Conservation (phyloP, 257 asterid species). For the Przewalskia tangutica region DNA sequence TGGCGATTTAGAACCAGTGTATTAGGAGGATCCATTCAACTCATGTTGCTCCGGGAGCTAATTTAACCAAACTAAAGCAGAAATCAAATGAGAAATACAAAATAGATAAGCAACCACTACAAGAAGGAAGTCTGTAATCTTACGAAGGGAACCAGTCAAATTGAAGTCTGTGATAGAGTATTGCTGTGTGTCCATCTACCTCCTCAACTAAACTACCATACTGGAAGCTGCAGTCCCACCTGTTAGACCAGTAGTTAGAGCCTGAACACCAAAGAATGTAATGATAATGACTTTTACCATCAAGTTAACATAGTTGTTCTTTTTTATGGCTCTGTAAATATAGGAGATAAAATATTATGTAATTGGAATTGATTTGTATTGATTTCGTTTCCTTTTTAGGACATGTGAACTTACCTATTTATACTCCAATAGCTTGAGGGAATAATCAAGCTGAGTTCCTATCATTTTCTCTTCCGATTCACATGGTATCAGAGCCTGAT, state of each 20-base stretch:
- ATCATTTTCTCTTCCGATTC: too few relatives aligned
- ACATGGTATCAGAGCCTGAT: too few relatives aligned
- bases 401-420: too few relatives aligned
- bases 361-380: too few relatives aligned
- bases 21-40: not conserved
- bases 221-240: constrained; percentile 93
- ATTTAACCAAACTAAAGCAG: not conserved
- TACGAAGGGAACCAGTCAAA: constrained; percentile 91
- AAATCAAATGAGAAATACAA: not conserved
- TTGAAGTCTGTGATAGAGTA: constrained; percentile 88
- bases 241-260: constrained; percentile 24
- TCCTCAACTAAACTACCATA: constrained; percentile 99
- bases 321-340: not conserved
- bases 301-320: not conserved
- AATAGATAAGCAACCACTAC: not conserved
- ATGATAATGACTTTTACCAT: not conserved
- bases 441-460: too few relatives aligned
- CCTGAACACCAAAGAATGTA: not conserved
- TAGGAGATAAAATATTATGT: too few relatives aligned
- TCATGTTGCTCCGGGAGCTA: not conserved
- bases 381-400: too few relatives aligned
- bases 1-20: not conserved
- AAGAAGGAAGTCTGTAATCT: constrained; percentile 19
- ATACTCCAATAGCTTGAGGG: too few relatives aligned
- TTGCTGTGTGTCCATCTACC: constrained; percentile 99